These are phyloP conservation scores for Jatropha curcas DNA, from an alignment of 345 rosid genomes.

Conservation along the genomic window DNA sequence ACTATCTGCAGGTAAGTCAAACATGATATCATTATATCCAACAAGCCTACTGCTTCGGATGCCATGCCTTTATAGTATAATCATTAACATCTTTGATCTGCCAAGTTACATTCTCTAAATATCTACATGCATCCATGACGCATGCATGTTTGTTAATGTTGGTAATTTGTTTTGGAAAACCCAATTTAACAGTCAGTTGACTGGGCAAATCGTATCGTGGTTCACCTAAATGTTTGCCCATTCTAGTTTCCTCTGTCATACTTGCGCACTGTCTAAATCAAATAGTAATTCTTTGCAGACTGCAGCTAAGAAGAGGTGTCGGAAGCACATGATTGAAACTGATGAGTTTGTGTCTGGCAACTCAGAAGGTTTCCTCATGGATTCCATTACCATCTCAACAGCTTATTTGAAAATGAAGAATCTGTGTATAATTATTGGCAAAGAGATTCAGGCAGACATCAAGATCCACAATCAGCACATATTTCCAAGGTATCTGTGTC, in stretches of 20 bases:
- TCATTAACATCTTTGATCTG: slow-evolving; percentile 3
- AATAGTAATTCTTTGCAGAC: slow-evolving; percentile 22
- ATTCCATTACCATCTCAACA: slow-evolving; percentile 32
- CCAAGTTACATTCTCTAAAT: neutral
- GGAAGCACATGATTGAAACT: slow-evolving; percentile 37
- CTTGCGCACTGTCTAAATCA: neutral
- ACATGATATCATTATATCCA: neutral
- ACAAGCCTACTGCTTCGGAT: neutral
- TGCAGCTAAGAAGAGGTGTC: slow-evolving; percentile 38
- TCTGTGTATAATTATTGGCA: slow-evolving; percentile 28
- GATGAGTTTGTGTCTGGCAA: slow-evolving; percentile 33
- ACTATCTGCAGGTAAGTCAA: slow-evolving; percentile 31
- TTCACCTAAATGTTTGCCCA: neutral
- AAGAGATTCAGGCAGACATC: slow-evolving; percentile 37
- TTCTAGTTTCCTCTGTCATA: neutral
- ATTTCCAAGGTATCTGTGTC: slow-evolving; percentile 28
- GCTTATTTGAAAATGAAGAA: slow-evolving; percentile 37
- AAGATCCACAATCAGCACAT: slow-evolving; percentile 36
- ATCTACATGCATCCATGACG: neutral
- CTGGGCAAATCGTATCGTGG: neutral
- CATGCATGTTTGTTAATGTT: no score
- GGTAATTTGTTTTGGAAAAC: neutral
- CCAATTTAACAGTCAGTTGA: neutral
- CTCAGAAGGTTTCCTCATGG: slow-evolving; percentile 30
- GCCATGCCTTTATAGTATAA: neutral